These are phyloP conservation scores for Didymella lethalis DNA, from an alignment of 2,329 filamentous ascomycete species.

Conservation along the genomic window DNA sequence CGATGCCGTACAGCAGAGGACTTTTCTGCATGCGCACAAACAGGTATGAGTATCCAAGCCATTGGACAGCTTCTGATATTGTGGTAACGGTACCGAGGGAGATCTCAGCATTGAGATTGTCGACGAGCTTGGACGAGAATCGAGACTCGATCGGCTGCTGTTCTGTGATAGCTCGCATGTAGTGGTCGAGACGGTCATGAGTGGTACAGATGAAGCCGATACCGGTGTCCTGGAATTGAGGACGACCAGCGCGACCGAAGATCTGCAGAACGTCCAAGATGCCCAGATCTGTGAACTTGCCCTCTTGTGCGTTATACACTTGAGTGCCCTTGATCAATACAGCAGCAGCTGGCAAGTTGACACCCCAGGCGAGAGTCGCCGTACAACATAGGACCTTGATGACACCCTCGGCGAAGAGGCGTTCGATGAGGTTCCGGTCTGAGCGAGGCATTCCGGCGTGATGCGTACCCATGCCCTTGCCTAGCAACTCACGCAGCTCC, in stretches of 20 bases:
- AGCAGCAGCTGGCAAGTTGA: slow-evolving; percentile 94
- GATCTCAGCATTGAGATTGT: slow-evolving; percentile 96
- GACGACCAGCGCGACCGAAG: slow-evolving; percentile 95
- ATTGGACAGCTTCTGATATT: slow-evolving; percentile 90
- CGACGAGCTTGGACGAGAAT: slow-evolving; percentile 91
- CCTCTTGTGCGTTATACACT: slow-evolving; percentile 93
- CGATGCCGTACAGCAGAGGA: slow-evolving; percentile 90
- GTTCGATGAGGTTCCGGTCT: slow-evolving; percentile 94
- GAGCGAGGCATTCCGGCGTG: slow-evolving; percentile 96
- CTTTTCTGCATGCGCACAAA: slow-evolving; percentile 97
- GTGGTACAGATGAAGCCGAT: slow-evolving; percentile 99
- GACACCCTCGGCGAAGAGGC: slow-evolving; percentile 88
- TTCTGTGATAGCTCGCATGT: slow-evolving; percentile 89
- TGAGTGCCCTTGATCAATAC: slow-evolving; percentile 99
- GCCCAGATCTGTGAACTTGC: slow-evolving; percentile 94
- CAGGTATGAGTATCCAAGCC: slow-evolving; percentile 97
- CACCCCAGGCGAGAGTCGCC: slow-evolving; percentile 96
- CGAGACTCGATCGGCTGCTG: slow-evolving; percentile 98
- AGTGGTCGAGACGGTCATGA: slow-evolving; percentile 90
- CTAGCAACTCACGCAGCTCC: slow-evolving; percentile 86
- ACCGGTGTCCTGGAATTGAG: slow-evolving; percentile 96
- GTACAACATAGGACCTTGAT: slow-evolving; percentile 98
- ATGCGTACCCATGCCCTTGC: slow-evolving; percentile 92
- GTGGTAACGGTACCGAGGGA: slow-evolving; percentile 94
- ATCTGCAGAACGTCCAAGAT: slow-evolving; percentile 98